Conservation (phyloP, 139 green algal genomes). For the Micractinium conductrix region DNA sequence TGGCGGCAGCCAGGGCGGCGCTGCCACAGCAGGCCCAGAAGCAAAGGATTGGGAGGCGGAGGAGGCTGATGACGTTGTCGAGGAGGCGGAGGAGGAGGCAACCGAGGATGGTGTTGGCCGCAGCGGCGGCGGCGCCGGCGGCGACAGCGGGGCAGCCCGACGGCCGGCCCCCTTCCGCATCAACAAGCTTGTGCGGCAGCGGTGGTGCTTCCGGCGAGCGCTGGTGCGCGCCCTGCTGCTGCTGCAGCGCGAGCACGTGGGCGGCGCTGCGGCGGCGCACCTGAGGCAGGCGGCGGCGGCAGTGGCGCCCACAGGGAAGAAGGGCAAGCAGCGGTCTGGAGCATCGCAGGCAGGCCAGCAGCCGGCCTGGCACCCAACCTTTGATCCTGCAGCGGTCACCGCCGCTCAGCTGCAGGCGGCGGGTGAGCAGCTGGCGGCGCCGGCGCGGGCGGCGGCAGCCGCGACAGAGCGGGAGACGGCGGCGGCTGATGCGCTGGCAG, state of each 20-base stretch:
- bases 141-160: neutral
- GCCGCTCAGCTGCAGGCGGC: neutral
- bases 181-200: constrained; percentile 36
- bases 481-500: constrained; percentile 1
- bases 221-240: constrained; percentile 46
- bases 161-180: constrained; percentile 19
- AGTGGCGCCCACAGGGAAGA: neutral
- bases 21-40: neutral
- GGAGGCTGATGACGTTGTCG: neutral
- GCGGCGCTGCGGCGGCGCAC: neutral
- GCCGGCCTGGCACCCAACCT: constrained; percentile 6
- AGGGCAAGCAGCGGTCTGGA: neutral
- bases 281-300: constrained; percentile 20
- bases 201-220: constrained; percentile 49
- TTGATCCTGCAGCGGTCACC: constrained; percentile 12
- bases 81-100: neutral
- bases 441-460: neutral
- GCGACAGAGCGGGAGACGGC: neutral
- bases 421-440: neutral
- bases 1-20: neutral
- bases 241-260: constrained; percentile 2
- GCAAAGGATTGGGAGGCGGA: constrained; percentile 19
- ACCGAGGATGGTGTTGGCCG: neutral
- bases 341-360: neutral
- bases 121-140: neutral